Conservation (phyloP, 352 stramenopile genomes). For the Phytophthora pseudosyringae region DNA sequence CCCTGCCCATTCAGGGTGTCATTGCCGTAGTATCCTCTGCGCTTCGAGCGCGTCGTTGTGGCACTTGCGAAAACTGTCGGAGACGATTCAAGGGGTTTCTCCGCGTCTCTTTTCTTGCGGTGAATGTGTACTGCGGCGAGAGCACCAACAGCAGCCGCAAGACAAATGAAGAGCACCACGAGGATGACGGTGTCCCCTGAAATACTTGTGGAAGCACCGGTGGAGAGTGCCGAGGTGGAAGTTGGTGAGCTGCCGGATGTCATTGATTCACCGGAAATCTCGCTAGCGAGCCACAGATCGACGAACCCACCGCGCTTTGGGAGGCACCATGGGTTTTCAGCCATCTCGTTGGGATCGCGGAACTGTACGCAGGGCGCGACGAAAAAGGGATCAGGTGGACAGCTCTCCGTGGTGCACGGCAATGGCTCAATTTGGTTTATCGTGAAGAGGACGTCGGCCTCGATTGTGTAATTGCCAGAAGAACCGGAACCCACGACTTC, state of each 20-base stretch:
- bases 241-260: neutral
- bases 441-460: constrained; percentile 42
- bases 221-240: constrained; percentile 5
- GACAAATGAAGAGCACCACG: constrained; percentile 31
- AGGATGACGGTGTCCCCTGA: constrained; percentile 30
- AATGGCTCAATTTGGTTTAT: constrained; percentile 50
- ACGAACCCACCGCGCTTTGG: constrained; percentile 40
- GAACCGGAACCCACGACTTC: constrained; percentile 8
- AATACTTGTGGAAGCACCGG: constrained; percentile 6
- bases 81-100: constrained; percentile 16
- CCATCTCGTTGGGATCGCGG: constrained; percentile 4
- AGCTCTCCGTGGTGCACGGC: constrained; percentile 27
- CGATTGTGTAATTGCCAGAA: constrained; percentile 7
- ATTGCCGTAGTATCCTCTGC: constrained; percentile 1
- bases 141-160: constrained; percentile 22
- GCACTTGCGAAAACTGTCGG: constrained; percentile 29
- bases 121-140: constrained; percentile 26
- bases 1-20: neutral
- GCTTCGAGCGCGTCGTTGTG: constrained; percentile 27
- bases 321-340: constrained; percentile 42
- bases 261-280: constrained; percentile 18
- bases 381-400: constrained; percentile 44
- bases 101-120: constrained; percentile 18
- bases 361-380: constrained; percentile 49
- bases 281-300: constrained; percentile 50